Evolutionary conservation across 2,329 filamentous ascomycete genomes (phyloP).

Genomic region (Colletotrichum sp.): DNA sequence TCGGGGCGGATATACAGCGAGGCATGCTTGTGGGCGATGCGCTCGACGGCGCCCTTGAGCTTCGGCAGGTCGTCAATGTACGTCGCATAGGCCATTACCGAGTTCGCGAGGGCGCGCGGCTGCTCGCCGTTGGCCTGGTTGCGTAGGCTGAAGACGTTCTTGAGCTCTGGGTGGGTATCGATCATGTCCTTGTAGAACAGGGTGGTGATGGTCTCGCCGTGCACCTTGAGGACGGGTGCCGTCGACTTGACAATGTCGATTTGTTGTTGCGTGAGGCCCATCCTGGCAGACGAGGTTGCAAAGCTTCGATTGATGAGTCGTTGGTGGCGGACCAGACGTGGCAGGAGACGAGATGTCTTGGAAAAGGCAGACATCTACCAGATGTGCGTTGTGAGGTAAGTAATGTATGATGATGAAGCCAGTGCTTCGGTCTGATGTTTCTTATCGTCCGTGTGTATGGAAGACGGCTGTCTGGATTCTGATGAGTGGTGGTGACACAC

Average conservation of each 20-base stretch:
- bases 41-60: slow-evolving; percentile 62
- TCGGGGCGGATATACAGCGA: slow-evolving; percentile 72
- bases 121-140: slow-evolving; percentile 74
- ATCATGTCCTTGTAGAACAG: slow-evolving; percentile 77
- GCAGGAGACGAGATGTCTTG: background rate
- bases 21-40: slow-evolving; percentile 79
- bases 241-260: slow-evolving; percentile 78
- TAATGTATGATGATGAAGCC: background rate
- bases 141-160: slow-evolving; percentile 73
- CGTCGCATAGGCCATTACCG: slow-evolving; percentile 75
- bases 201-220: slow-evolving; percentile 73
- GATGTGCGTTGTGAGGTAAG: background rate
- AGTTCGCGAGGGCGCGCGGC: slow-evolving; percentile 69
- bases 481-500: background rate
- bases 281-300: slow-evolving; percentile 26
- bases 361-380: background rate
- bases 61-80: slow-evolving; percentile 74
- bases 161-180: slow-evolving; percentile 65
- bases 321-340: background rate
- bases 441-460: background rate
- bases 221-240: slow-evolving; percentile 71
- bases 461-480: background rate
- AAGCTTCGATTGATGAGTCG: background rate
- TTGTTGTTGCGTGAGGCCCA: slow-evolving; percentile 67
- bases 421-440: background rate